These are phyloP conservation scores for Gentiana straminea DNA, from an alignment of 257 asterid genomes.

Conservation along the genomic window DNA sequence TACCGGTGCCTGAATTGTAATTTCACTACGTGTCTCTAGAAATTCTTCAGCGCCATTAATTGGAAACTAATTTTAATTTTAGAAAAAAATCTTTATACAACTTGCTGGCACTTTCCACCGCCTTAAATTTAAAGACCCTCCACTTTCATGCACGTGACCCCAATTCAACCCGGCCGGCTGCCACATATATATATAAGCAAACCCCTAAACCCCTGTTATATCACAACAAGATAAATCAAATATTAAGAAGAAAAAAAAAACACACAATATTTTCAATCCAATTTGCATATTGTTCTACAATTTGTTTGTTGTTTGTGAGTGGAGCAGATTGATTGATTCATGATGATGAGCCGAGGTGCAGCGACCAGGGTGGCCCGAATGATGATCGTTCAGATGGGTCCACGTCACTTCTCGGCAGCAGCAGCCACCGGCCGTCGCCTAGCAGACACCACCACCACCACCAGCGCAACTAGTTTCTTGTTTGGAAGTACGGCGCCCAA, in stretches of 20 bases:
- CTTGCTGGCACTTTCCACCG: no score
- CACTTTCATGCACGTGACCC: no score
- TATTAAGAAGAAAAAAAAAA: background rate
- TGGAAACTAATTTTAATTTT: no score
- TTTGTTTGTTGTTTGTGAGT: constrained; percentile 11
- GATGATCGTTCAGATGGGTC: constrained; percentile 20
- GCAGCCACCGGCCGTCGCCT: background rate
- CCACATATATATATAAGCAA: constrained; percentile 2
- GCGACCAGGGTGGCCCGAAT: constrained; percentile 29
- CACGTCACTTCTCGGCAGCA: constrained; percentile 38
- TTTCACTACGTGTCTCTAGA: no score
- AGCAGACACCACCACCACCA: constrained; percentile 3
- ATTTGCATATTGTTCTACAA: constrained; percentile 2
- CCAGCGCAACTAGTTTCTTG: background rate
- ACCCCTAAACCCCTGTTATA: background rate
- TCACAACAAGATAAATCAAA: background rate
- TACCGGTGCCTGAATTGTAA: no score
- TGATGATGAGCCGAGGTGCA: constrained; percentile 51
- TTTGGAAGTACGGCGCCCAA: constrained; percentile 5
- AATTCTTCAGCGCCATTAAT: no score
- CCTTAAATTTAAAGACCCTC: no score
- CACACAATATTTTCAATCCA: background rate
- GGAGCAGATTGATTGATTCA: background rate
- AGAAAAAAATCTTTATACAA: no score
- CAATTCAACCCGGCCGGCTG: no score